These are phyloP conservation scores for Cyclotella choctawhatcheeana DNA, from an alignment of 108 stramenopile species.

Conservation along the genomic window DNA sequence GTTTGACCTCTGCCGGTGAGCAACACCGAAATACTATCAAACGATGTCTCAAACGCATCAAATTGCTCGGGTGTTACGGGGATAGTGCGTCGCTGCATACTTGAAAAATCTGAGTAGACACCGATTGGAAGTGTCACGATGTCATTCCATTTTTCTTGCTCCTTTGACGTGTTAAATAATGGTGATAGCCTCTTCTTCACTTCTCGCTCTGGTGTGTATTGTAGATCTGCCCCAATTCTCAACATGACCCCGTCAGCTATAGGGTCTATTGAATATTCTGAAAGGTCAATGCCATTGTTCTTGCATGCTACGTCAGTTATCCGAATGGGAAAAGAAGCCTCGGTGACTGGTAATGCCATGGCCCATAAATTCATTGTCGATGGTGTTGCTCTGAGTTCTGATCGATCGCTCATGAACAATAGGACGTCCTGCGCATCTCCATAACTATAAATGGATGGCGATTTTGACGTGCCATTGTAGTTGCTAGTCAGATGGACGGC, in stretches of 20 bases:
- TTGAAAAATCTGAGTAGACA: constrained; percentile 73
- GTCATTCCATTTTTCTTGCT: constrained; percentile 12
- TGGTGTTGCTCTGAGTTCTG: constrained; percentile 39
- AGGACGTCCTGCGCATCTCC: constrained; percentile 35
- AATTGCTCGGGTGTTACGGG: constrained; percentile 37
- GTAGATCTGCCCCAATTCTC: constrained; percentile 74
- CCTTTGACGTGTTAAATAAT: neutral
- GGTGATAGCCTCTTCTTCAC: constrained; percentile 22
- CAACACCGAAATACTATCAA: constrained; percentile 51
- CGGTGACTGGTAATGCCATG: constrained; percentile 36
- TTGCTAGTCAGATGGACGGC: constrained; percentile 42
- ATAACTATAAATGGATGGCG: constrained; percentile 49
- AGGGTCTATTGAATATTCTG: constrained; percentile 65
- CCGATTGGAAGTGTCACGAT: constrained; percentile 54
- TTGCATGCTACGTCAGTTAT: constrained; percentile 66
- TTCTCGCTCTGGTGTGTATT: constrained; percentile 34
- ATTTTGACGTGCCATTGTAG: constrained; percentile 72
- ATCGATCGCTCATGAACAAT: constrained; percentile 72
- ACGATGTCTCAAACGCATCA: constrained; percentile 59
- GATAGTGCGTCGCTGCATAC: constrained; percentile 64
- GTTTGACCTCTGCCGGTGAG: constrained; percentile 67
- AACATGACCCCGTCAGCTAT: constrained; percentile 51
- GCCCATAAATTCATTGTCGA: constrained; percentile 77
- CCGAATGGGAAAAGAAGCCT: constrained; percentile 18
- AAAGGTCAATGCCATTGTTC: constrained; percentile 60